Base-by-base conservation (phyloP, 2,329 filamentous ascomycete species). In the Fusarium clavum region DNA sequence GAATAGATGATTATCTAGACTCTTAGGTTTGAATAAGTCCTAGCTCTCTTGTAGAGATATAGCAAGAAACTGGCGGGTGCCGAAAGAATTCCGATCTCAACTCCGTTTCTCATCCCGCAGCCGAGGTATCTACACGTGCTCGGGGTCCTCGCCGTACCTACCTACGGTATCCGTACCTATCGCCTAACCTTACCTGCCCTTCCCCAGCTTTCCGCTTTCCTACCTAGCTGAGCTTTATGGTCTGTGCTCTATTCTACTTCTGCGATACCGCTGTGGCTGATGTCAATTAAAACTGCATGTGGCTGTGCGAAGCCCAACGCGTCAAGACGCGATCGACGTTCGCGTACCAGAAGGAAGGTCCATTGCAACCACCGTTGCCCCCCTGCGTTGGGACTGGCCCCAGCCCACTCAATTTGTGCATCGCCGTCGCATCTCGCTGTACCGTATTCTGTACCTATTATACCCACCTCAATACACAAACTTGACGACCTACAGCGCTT, bases 41-140 rank as follows among this genome's bases (percentile, higher is more conserved):
- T 45, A n/a, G 29, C 16, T 59, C 47, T 61, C 45, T 32, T 32
- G 34, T 29, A 57, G 32, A 52, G 30, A 69, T 58, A 43, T 32
- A 34, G 34, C 41, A 63, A 44, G 44, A 72, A 48, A 43, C 49
- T 30, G 45, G 34, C 58, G 51, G 41, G 55, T 57, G 61, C 64
- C 64, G 68, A 74, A 70, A 57, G 61, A 60, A 59, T 61, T 71
- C 69, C 69, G 69, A 69, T 55, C 38, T 56, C 43, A 55, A 60
- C 53, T 71, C 62, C 60, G 54, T 61, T 71, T 47, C 64, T 69
- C 55, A 63, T 64, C 55, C 71, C 64, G 61, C 70, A 71, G 75
- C 78, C 78, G 78, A 80, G 78, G 78, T 73, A 77, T 70, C 73
- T 76, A 74, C 78, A 80, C 77, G 77, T 80, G 78, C 76, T 75